Base-by-base conservation (phyloP, 257 asterid genomes). In the Primulina tabacum region DNA sequence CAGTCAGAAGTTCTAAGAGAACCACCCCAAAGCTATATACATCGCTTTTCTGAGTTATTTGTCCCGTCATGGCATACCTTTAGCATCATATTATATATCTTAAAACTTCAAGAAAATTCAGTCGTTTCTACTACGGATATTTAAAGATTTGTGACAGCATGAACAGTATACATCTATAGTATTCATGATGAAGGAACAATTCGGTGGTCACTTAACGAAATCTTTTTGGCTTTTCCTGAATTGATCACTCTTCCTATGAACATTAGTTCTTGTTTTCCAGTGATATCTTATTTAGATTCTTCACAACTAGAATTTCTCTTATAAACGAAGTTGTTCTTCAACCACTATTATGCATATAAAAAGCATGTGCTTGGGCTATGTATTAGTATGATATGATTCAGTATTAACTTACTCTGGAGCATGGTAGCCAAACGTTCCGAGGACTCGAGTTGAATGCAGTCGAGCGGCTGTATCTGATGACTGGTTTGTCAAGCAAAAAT, bases 51-150 rank as follows among this genome's bases (percentile, higher is more conserved):
- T 89, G 98, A 43, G 95, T 92, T 73, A 92, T 89, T 72, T 92
- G 98, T 24, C 98, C 98, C 11, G 98, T 92, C 96, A 92, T 92
- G 8, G 98, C 98, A 64, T 92, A 92, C 86, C 98, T 92, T 71
- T 71, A 72, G 11, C 69, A 68, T 50, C 21, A 50, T 20, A 17
- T 50, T 50, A 17, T 1, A 16, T 4, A 50, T 50, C 20, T 50
- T 17, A 16, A 50, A 50, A 50, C 57, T 17, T 50, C 57, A 50
- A 50, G 57, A 20, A 50, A 47, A 50, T 16, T 14, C 57, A 16
- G 20, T 1, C 56, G 16, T 47, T 47, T 16, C 12, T 3, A 47
- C 20, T 5, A 11, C 20, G 18, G 2, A 4, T 16, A 47, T 50
- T 50, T 5, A 50, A 50, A 50, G 57, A 50, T 14, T 47, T 43